Evolutionary conservation across 306 rosid genomes (phyloP), one percentile per base, ranked within the genome.

Genomic region (Acacia acuminata): DNA sequence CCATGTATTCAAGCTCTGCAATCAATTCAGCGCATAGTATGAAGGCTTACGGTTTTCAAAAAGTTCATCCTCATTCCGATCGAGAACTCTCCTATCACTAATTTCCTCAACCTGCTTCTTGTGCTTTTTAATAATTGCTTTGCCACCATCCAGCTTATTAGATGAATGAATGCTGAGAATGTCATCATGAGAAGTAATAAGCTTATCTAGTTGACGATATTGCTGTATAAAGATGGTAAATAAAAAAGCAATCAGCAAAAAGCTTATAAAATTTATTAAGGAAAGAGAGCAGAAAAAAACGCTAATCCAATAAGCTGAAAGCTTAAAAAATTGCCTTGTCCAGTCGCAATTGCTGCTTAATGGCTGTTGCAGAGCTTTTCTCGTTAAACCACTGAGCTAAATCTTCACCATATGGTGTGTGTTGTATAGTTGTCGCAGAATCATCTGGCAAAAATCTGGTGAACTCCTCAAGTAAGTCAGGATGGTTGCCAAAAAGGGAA

Each of bases 101-200:
- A 25, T 85, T 48, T 95, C 56, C 36, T 47, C 42, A 25, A 27
- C 86, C 53, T 81, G 91, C 69, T 91, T 94, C 89, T 89, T 91
- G 69, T 88, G 90, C 56, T 85, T 66, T 88, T 88, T 96, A 71
- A 86, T 74, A 82, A 81, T 79, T 74, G 90, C 86, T 75, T 93
- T 90, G 81, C 90, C 94, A 70, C 88, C 97, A 75, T 94, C 94
- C 36, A 83, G 79, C 76, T 92, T 94, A 76, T 92, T 94, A 76
- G 91, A 88, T 82, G 69, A 88, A 65, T 92, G 93, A 89, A 89
- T 92, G 85, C 92, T 85, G 71, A 84, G 83, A 89, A 92, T 91
- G 42, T 68, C 90, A 79, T 94, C 94, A 82, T 87, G 94, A 67
- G 93, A 82, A 73, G 87, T 24, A 65, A 65, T 65, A 66, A 87